Percentiles rank a stretch among this genome's conserved stretches.
Conservation (phyloP, 768 basidiomycete species). For the Collybiopsis confluens region DNA sequence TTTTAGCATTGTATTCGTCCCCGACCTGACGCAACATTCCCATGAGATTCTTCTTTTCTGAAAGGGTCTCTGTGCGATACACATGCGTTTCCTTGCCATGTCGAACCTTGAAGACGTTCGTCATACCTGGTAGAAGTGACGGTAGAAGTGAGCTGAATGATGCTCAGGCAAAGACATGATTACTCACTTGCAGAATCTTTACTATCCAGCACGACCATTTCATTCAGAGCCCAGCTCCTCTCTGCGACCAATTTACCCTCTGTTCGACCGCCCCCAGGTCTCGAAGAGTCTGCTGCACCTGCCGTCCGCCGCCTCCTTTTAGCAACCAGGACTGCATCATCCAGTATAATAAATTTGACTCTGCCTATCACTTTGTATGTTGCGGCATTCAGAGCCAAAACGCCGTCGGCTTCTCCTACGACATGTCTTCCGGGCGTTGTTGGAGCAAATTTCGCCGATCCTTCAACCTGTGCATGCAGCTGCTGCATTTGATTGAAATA, state of each 20-base stretch:
- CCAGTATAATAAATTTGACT: conserved; percentile 86
- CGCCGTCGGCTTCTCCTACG: conserved; percentile 77
- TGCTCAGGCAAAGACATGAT: not conserved
- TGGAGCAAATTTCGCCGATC: conserved; percentile 92
- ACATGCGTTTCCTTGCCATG: conserved; percentile 94
- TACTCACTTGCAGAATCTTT: conserved; percentile 87
- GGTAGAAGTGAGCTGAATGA: not conserved
- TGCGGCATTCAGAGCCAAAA: conserved; percentile 84
- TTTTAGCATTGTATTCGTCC: conserved; percentile 84
- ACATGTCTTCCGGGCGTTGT: conserved; percentile 89
- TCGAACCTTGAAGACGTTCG: conserved; percentile 95
- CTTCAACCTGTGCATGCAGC: conserved; percentile 86
- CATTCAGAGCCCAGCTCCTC: conserved; percentile 86
- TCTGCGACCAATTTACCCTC: conserved; percentile 88
- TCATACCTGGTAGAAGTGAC: conserved; percentile 67
- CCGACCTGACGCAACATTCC: conserved; percentile 87
- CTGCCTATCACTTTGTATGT: conserved; percentile 90
- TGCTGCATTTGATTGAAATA: conserved; percentile 95
- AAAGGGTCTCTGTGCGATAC: conserved; percentile 75
- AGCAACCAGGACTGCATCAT: conserved; percentile 88
- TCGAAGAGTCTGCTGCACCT: conserved; percentile 31
- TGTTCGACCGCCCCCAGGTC: conserved; percentile 38
- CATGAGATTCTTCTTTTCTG: conserved; percentile 86
- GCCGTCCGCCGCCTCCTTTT: conserved; percentile 67
- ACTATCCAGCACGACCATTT: conserved; percentile 93